Conservation (phyloP, 73 alveolate genomes). For the Paramecium primaurelia region DNA sequence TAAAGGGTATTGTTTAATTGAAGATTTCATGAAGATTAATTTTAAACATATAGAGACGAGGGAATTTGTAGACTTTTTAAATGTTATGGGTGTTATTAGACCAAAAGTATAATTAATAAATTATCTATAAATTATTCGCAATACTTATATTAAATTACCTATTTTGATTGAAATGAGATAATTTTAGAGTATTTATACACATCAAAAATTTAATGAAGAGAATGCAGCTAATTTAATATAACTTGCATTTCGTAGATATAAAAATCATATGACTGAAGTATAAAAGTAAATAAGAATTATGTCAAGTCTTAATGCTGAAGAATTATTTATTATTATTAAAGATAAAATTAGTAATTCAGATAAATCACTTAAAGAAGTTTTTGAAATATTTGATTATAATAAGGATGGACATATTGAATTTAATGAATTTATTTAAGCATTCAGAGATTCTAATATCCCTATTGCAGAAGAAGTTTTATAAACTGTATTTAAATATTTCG, state of each 20-base stretch:
- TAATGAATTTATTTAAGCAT: conserved; percentile 8
- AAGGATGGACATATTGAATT: conserved; percentile 36
- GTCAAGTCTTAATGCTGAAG: conserved; percentile 18
- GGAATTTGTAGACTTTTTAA: conserved; percentile 15
- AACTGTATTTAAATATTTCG: conserved; percentile 2
- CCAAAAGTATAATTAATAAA: not conserved
- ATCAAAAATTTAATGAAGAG: not conserved
- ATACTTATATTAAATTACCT: conserved; percentile 2
- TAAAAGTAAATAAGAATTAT: not conserved
- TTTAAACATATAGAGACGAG: not conserved
- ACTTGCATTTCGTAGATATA: not conserved
- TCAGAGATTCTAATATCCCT: conserved; percentile 3
- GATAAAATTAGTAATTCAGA: not conserved
- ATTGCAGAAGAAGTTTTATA: not conserved
- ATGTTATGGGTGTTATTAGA: conserved; percentile 24
- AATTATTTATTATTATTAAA: not conserved
- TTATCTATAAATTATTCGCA: not conserved
- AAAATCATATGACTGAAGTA: conserved; percentile 24
- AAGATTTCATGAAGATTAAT: not conserved
- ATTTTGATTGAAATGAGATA: not conserved
- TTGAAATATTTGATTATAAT: conserved; percentile 8
- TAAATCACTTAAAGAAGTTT: not conserved
- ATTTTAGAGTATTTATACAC: not conserved
- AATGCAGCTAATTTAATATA: not conserved
- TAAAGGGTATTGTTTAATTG: conserved; percentile 10